Conservation (phyloP, 1,139 yeast species). For the Diutina sp. region DNA sequence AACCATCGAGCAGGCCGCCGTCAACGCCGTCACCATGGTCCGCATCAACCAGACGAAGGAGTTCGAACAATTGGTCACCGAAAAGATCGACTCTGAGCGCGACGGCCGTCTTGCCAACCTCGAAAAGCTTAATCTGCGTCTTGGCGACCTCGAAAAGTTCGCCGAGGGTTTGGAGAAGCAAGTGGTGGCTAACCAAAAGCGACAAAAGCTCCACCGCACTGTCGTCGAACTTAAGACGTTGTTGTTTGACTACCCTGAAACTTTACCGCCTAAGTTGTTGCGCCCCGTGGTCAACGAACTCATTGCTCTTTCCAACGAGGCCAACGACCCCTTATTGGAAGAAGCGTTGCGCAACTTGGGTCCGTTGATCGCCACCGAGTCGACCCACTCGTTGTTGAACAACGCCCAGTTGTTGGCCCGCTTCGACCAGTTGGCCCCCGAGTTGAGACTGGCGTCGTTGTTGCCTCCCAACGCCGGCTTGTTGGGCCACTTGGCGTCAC, state of each 20-base stretch:
- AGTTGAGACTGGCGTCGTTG: conserved; percentile 77
- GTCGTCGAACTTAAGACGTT: conserved; percentile 39
- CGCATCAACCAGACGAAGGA: conserved; percentile 62
- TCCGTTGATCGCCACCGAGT: conserved; percentile 32
- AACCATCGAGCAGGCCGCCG: conserved; percentile 61
- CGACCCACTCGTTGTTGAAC: conserved; percentile 47
- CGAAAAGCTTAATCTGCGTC: conserved; percentile 42
- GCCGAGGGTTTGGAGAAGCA: conserved; percentile 47
- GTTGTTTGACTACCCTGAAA: conserved; percentile 17
- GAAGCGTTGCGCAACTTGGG: conserved; percentile 25
- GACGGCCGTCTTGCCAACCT: conserved; percentile 66
- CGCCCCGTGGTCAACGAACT: conserved; percentile 33
- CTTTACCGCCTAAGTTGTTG: conserved; percentile 16
- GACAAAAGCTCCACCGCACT: conserved; percentile 44
- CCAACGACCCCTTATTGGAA: conserved; percentile 29
- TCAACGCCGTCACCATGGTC: conserved; percentile 62
- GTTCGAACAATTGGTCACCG: conserved; percentile 51
- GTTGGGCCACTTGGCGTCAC: conserved; percentile 79
- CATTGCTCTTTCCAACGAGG: conserved; percentile 7
- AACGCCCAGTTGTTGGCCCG: conserved; percentile 57
- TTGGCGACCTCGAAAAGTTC: conserved; percentile 46
- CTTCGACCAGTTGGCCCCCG: conserved; percentile 72
- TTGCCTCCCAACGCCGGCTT: conserved; percentile 94
- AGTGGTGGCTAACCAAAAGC: conserved; percentile 41
- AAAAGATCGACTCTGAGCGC: conserved; percentile 69